Conservation (phyloP, 805 yeast genomes). For the Kuraishia hungarica region DNA sequence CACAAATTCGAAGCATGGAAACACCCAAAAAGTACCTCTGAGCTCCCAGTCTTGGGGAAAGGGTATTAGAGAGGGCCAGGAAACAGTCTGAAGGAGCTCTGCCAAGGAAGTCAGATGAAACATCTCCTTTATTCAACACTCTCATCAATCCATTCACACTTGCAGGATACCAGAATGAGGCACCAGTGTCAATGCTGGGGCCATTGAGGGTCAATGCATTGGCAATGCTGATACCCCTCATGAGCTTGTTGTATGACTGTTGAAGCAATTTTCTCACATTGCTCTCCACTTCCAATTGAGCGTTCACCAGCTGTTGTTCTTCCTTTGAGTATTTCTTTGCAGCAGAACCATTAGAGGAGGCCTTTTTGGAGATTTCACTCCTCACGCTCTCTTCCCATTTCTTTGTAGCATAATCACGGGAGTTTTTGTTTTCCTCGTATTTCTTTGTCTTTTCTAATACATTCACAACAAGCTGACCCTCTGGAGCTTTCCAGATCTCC, state of each 20-base stretch:
- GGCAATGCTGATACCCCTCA: conserved; percentile 46
- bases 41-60: conserved; percentile 37
- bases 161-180: conserved; percentile 61
- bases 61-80: conserved; percentile 42
- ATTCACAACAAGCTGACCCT: conserved; percentile 62
- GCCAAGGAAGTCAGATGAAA: conserved; percentile 24
- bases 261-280: conserved; percentile 41
- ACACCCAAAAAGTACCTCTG: conserved; percentile 53
- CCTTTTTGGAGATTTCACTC: conserved; percentile 58
- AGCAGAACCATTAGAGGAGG: conserved; percentile 8
- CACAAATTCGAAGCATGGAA: conserved; percentile 54
- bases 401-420: conserved; percentile 76
- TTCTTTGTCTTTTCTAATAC: conserved; percentile 36
- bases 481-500: conserved; percentile 59
- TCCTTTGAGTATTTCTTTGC: conserved; percentile 64
- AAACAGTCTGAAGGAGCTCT: conserved; percentile 25
- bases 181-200: conserved; percentile 52
- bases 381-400: conserved; percentile 88
- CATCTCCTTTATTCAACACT: conserved; percentile 20
- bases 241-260: conserved; percentile 24
- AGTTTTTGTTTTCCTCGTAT: conserved; percentile 52
- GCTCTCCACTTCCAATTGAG: conserved; percentile 57
- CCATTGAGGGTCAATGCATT: conserved; percentile 43
- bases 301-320: conserved; percentile 55
- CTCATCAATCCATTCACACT: conserved; percentile 35